Evolutionary conservation across 768 basidiomycete species (phyloP).

Genomic region (Coprinopsis strossmayeri): DNA sequence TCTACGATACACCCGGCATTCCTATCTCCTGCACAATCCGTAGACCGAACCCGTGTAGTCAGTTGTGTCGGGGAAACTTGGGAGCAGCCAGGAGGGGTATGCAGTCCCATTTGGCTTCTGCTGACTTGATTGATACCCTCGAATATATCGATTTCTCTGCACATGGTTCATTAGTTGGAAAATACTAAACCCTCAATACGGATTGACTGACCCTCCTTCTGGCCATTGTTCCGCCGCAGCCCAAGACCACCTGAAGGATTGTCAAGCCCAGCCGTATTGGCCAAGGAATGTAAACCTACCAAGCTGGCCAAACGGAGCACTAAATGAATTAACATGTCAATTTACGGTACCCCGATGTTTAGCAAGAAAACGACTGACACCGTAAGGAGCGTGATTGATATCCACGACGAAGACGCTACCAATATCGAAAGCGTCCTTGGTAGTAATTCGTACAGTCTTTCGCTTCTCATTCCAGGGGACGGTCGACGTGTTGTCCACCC

Average conservation of each 20-base stretch:
- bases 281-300: slow-evolving; percentile 22
- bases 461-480: slow-evolving; percentile 50
- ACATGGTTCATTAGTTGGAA: too few relatives aligned
- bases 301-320: slow-evolving; percentile 72
- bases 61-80: slow-evolving; percentile 43
- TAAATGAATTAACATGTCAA: slow-evolving; percentile 16
- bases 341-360: background rate
- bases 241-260: slow-evolving; percentile 33
- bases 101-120: slow-evolving; percentile 63
- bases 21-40: slow-evolving; percentile 43
- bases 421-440: slow-evolving; percentile 44
- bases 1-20: slow-evolving; percentile 64
- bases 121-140: slow-evolving; percentile 71
- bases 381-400: slow-evolving; percentile 55
- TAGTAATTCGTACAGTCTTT: slow-evolving; percentile 55
- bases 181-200: too few relatives aligned
- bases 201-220: slow-evolving; percentile 46
- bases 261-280: too few relatives aligned
- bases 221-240: slow-evolving; percentile 57
- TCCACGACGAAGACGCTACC: slow-evolving; percentile 60
- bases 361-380: slow-evolving; percentile 24
- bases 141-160: slow-evolving; percentile 69
- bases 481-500: slow-evolving; percentile 58
- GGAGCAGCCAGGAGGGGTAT: slow-evolving; percentile 58
- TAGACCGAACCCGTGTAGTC: slow-evolving; percentile 46